These are phyloP conservation scores for Carnegiea gigantea DNA, from an alignment of 179 eudicot species.

Conservation along the genomic window DNA sequence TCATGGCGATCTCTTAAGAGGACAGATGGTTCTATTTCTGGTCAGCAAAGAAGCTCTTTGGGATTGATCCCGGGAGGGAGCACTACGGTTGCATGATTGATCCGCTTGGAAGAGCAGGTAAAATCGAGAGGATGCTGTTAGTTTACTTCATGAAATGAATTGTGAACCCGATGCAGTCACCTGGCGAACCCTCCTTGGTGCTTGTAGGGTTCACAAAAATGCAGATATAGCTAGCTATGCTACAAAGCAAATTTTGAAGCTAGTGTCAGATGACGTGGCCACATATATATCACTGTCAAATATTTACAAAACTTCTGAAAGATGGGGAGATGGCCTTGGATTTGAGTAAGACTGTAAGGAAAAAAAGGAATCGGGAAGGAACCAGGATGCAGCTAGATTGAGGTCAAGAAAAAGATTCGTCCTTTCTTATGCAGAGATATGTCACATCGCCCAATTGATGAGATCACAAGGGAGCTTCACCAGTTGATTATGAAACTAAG, in stretches of 20 bases:
- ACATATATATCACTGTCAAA: slow-evolving; percentile 60
- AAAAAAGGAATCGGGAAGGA: slow-evolving; percentile 45
- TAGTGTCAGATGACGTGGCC: slow-evolving; percentile 59
- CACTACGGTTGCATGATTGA: slow-evolving; percentile 79
- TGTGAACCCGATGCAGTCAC: slow-evolving; percentile 59
- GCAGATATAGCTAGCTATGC: slow-evolving; percentile 52
- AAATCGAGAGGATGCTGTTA: slow-evolving; percentile 53
- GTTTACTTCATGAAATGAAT: slow-evolving; percentile 48
- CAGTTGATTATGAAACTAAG: slow-evolving; percentile 47
- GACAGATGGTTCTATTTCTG: slow-evolving; percentile 47
- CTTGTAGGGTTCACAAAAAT: slow-evolving; percentile 58
- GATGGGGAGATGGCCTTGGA: slow-evolving; percentile 60
- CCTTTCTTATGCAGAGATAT: slow-evolving; percentile 47
- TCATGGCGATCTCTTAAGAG: slow-evolving; percentile 59
- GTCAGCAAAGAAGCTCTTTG: slow-evolving; percentile 51
- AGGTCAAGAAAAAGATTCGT: slow-evolving; percentile 51
- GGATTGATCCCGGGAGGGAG: slow-evolving; percentile 56
- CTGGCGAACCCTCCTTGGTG: slow-evolving; percentile 65
- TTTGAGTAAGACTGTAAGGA: slow-evolving; percentile 45
- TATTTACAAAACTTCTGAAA: slow-evolving; percentile 52
- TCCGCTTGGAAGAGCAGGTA: slow-evolving; percentile 69
- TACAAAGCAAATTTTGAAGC: slow-evolving; percentile 49
- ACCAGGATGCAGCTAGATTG: slow-evolving; percentile 78
- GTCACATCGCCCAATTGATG: slow-evolving; percentile 51
- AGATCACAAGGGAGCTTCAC: slow-evolving; percentile 37